Base-by-base conservation (phyloP, 805 yeast genomes). In the Lipomyces japonicus region DNA sequence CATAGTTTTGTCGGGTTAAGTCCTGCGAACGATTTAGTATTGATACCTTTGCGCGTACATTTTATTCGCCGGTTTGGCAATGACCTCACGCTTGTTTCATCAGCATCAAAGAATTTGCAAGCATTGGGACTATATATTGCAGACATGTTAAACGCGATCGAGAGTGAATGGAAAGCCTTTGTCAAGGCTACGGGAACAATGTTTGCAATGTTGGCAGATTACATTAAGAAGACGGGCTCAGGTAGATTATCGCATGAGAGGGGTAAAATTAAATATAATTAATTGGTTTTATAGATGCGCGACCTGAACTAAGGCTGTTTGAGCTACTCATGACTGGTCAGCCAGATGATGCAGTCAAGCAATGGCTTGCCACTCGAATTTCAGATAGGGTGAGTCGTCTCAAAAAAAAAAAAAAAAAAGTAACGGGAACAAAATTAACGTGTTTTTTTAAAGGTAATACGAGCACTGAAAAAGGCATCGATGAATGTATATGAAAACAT, bases 11-110 rank as follows among this genome's bases (percentile, higher is more conserved):
- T 53, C 5, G 45, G 38, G 19, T 34, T 34, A 14, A 42, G 16
- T 2, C 36, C 23, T 6, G 14, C 31, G 12, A 23, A 44, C 3
- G 44, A 26, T 4, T n/a, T 51, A 9, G 7, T 39, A 5, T 32
- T 43, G 2, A 31, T 44, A 4, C 60, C 60, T 7, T 16, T 50
- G 28, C 45, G 57, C 1, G 48, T 56, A 14, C 57, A 56, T 39
- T 57, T 57, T 35, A 42, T 57, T 6, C 47, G 58, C 9, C 46
- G 61, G 19, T 57, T 57, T 32, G 58, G 61, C 23, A 26, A 43
- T 10, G 60, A 57, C 30, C 38, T 57, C 18, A 41, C 41, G 4
- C 44, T 42, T 5, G 40, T 57, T 19, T 34, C 61, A 14, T 31
- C 50, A 16, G 26, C 61, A 2, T 58, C 57, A 9, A 44, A 59